Evolutionary conservation across 108 stramenopile species (phyloP).

Genomic region (Cyclostephanos invisitatus): DNA sequence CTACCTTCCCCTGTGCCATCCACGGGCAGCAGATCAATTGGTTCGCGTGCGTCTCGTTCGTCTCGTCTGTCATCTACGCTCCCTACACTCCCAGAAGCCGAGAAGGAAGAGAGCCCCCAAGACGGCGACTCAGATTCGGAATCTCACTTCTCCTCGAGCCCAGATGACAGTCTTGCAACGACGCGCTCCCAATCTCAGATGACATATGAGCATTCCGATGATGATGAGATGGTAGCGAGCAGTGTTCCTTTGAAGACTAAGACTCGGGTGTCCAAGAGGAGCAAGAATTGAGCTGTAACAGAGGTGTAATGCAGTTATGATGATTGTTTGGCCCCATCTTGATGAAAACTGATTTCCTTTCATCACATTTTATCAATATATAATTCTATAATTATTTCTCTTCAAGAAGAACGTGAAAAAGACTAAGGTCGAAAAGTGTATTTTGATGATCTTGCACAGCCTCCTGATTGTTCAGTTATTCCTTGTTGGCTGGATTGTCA

Average conservation of each 20-base stretch:
- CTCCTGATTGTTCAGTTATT: neutral
- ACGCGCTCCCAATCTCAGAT: constrained; percentile 15
- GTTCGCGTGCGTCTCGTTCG: constrained; percentile 20
- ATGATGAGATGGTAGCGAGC: neutral
- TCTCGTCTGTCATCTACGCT: constrained; percentile 21
- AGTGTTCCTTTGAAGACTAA: neutral
- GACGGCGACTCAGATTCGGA: constrained; percentile 11
- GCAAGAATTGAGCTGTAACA: constrained; percentile 1
- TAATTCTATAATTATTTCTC: constrained; percentile 2
- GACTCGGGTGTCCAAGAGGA: neutral
- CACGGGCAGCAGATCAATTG: constrained; percentile 18
- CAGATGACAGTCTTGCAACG: constrained; percentile 3
- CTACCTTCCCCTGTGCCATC: constrained; percentile 19
- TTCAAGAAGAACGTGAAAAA: neutral
- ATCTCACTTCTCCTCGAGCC: constrained; percentile 10
- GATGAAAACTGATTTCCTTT: neutral
- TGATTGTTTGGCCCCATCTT: neutral
- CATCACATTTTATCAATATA: neutral
- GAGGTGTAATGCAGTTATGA: neutral
- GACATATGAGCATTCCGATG: constrained; percentile 16
- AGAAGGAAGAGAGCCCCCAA: constrained; percentile 22
- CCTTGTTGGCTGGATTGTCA: no score
- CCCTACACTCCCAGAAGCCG: constrained; percentile 27
- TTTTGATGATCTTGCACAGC: neutral
- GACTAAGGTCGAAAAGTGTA: neutral